phyloP scores from a whole-genome alignment of 257 asterid species.

The Sherardia arvensis region DNA sequence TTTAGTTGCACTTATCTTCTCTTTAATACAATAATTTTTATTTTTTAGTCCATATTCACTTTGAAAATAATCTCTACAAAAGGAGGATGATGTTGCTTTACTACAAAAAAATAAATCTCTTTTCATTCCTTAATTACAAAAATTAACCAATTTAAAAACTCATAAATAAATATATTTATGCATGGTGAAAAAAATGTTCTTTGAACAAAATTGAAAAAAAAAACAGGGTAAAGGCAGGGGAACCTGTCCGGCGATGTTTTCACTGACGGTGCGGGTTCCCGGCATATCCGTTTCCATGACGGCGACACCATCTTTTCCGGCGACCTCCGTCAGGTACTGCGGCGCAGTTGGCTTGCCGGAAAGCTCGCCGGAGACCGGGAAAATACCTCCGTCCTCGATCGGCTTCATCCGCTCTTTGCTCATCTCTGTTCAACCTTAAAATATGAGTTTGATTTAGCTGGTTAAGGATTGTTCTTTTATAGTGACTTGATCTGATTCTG shows the following conservation, averaged over 20 bases:
- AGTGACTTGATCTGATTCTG: neutral
- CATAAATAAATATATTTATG: no score
- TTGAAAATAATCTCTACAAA: no score
- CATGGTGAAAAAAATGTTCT: neutral
- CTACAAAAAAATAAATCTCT: no score
- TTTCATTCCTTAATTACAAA: no score
- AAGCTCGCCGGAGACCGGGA: slow-evolving; percentile 44
- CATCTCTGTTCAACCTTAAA: slow-evolving; percentile 18
- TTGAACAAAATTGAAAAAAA: neutral
- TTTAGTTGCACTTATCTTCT: no score
- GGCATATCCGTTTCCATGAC: slow-evolving; percentile 38
- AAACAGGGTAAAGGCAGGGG: neutral
- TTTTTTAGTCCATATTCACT: no score
- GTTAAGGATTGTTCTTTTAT: neutral
- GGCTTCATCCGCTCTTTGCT: slow-evolving; percentile 53
- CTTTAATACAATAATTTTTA: no score
- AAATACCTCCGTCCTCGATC: slow-evolving; percentile 51
- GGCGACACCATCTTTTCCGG: slow-evolving; percentile 26
- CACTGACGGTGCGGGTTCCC: slow-evolving; percentile 43
- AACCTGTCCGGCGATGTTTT: slow-evolving; percentile 61
- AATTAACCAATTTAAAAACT: no score
- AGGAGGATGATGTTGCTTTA: no score
- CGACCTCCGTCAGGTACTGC: slow-evolving; percentile 62
- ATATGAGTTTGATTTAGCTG: neutral
- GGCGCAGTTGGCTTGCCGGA: slow-evolving; percentile 47